Percentiles rank a stretch among this genome's conserved stretches.
Evolutionary conservation across 805 yeast species (phyloP).

Genomic region (Metschnikowia kunwiensis): DNA sequence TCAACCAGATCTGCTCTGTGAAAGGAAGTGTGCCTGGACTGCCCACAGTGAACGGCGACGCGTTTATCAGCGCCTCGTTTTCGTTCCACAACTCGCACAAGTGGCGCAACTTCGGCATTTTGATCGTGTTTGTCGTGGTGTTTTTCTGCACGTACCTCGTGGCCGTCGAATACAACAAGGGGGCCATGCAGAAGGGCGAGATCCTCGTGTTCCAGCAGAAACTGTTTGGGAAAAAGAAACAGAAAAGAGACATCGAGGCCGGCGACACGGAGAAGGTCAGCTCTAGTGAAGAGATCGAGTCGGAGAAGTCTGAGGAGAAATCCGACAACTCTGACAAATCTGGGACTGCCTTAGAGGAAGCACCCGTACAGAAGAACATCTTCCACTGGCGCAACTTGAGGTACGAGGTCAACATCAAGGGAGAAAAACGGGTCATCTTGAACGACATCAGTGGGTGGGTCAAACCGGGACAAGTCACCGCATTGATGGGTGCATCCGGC

Average conservation of each 20-base stretch:
- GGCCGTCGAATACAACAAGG: constrained; percentile 55
- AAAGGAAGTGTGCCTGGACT: constrained; percentile 18
- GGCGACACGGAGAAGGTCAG: constrained; percentile 6
- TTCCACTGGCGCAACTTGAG: constrained; percentile 58
- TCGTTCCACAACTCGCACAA: constrained; percentile 33
- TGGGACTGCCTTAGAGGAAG: too few relatives aligned
- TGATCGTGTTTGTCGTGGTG: constrained; percentile 44
- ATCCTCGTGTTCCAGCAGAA: constrained; percentile 52
- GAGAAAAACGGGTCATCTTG: constrained; percentile 33
- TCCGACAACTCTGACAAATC: not conserved
- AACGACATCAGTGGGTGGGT: constrained; percentile 29
- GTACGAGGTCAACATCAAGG: constrained; percentile 50
- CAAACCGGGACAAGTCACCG: constrained; percentile 55
- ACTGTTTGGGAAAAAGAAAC: constrained; percentile 30
- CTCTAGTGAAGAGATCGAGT: constrained; percentile 12
- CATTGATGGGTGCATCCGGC: constrained; percentile 60
- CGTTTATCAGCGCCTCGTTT: constrained; percentile 39
- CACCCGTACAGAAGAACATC: constrained; percentile 8
- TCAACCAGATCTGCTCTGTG: constrained; percentile 21
- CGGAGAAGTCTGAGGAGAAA: constrained; percentile 4
- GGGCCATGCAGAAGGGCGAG: constrained; percentile 72
- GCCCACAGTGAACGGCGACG: constrained; percentile 24
- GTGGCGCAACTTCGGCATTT: constrained; percentile 65
- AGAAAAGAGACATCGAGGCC: constrained; percentile 21
- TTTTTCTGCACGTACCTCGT: constrained; percentile 41